These are phyloP conservation scores for Fragilaria crotonensis DNA, from an alignment of 108 stramenopile genomes.

Conservation along the genomic window DNA sequence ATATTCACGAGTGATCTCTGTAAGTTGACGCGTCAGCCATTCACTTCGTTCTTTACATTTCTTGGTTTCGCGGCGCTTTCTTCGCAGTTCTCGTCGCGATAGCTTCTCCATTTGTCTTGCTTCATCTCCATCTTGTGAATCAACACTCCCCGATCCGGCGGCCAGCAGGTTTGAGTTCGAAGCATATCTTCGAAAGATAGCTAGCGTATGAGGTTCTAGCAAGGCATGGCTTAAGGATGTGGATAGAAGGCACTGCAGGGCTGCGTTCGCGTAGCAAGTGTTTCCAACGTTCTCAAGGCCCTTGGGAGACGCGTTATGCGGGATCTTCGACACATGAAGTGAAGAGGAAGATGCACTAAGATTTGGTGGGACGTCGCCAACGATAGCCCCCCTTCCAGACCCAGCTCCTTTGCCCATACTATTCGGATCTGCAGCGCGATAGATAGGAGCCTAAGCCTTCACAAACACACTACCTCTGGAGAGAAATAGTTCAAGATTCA, in stretches of 20 bases:
- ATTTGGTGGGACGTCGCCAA: neutral
- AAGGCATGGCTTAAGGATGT: conserved; percentile 69
- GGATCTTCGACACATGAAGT: neutral
- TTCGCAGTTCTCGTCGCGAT: conserved; percentile 1
- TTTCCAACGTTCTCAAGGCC: conserved; percentile 79
- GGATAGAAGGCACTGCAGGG: conserved; percentile 67
- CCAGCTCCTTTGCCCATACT: neutral
- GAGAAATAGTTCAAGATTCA: no score
- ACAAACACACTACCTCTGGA: no score
- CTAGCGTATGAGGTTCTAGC: conserved; percentile 52
- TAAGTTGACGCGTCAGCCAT: conserved; percentile 72
- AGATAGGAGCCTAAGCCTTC: no score
- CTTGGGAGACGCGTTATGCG: conserved; percentile 24
- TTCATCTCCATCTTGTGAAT: conserved; percentile 41
- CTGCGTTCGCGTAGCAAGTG: conserved; percentile 80
- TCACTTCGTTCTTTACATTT: conserved; percentile 39
- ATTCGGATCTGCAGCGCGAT: no score
- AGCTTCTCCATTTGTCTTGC: neutral
- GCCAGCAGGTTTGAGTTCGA: conserved; percentile 70
- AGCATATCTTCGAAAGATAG: conserved; percentile 65
- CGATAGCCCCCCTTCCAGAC: neutral
- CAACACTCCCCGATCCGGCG: conserved; percentile 59
- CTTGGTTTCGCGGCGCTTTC: conserved; percentile 11
- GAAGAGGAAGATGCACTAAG: neutral
- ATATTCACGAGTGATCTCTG: conserved; percentile 66